Conservation (phyloP, 139 green algal genomes). For the Volvox africanus region DNA sequence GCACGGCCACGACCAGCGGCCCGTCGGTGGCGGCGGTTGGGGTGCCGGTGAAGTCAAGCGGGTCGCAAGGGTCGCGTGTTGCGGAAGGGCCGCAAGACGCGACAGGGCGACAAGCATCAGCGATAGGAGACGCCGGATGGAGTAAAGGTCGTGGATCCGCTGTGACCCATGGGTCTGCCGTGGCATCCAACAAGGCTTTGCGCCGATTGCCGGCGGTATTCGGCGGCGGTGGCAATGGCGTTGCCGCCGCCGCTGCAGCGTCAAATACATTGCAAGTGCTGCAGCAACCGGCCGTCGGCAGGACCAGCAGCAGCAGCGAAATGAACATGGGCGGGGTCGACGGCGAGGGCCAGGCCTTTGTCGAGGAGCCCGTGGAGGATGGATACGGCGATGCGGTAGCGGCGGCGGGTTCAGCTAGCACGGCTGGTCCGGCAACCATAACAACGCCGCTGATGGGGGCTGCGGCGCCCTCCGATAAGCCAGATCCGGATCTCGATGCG, state of each 20-base stretch:
- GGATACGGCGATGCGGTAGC: neutral
- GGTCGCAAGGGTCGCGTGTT: neutral
- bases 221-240: neutral
- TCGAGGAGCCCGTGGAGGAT: constrained; percentile 1
- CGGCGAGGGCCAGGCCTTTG: neutral
- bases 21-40: neutral
- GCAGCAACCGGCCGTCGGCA: neutral
- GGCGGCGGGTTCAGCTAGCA: neutral
- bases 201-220: neutral
- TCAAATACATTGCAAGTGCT: constrained; percentile 31
- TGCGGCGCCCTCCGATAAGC: neutral
- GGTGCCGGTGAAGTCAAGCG: neutral
- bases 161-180: constrained; percentile 3
- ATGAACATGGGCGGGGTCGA: neutral
- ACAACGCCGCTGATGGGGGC: neutral
- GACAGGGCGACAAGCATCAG: neutral
- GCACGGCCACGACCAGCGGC: neutral
- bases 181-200: neutral
- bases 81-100: neutral
- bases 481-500: constrained; percentile 7
- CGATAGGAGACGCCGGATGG: neutral
- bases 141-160: neutral
- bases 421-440: neutral
- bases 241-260: neutral
- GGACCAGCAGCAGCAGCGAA: neutral